A percentile compares a stretch with the other conserved stretches of the same genome.
phyloP scores from a whole-genome alignment of 352 stramenopile genomes.

The Pythium aristosporum region DNA sequence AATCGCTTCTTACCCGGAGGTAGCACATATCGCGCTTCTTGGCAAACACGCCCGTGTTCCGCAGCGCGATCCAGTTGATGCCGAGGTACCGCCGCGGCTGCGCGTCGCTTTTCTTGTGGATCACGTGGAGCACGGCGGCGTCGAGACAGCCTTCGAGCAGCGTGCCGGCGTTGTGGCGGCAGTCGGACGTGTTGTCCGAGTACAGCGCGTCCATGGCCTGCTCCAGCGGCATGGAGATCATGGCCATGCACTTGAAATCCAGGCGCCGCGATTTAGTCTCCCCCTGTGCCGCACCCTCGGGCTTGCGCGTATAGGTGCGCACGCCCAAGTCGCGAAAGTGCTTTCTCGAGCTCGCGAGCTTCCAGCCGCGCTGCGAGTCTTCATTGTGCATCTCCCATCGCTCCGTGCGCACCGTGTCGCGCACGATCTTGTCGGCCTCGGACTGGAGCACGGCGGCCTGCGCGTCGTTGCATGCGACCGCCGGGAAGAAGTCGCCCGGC shows the following conservation, averaged over 20 bases:
- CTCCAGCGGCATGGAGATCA: constrained; percentile 46
- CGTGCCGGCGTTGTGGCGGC: constrained; percentile 52
- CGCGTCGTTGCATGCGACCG: constrained; percentile 32
- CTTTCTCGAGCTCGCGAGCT: constrained; percentile 63
- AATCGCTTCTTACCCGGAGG: constrained; percentile 33
- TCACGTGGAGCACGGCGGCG: constrained; percentile 53
- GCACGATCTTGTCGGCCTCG: constrained; percentile 23
- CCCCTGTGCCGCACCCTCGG: constrained; percentile 25
- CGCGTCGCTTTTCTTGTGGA: constrained; percentile 37
- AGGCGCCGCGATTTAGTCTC: constrained; percentile 38
- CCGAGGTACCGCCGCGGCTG: constrained; percentile 59
- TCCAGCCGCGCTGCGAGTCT: constrained; percentile 58
- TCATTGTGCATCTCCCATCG: constrained; percentile 67
- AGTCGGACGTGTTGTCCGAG: constrained; percentile 59
- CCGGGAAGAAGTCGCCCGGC: constrained; percentile 43
- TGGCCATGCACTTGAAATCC: constrained; percentile 70
- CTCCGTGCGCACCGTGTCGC: constrained; percentile 36
- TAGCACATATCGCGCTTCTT: constrained; percentile 68
- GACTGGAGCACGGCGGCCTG: constrained; percentile 40
- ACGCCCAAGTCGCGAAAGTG: constrained; percentile 69
- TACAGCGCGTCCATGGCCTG: constrained; percentile 54
- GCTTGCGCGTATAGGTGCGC: constrained; percentile 51
- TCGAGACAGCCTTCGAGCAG: constrained; percentile 61
- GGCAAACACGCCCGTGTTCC: constrained; percentile 44
- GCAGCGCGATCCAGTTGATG: constrained; percentile 62